Base-by-base conservation (phyloP, 352 stramenopile species). In the Phytophthora hibernalis region DNA sequence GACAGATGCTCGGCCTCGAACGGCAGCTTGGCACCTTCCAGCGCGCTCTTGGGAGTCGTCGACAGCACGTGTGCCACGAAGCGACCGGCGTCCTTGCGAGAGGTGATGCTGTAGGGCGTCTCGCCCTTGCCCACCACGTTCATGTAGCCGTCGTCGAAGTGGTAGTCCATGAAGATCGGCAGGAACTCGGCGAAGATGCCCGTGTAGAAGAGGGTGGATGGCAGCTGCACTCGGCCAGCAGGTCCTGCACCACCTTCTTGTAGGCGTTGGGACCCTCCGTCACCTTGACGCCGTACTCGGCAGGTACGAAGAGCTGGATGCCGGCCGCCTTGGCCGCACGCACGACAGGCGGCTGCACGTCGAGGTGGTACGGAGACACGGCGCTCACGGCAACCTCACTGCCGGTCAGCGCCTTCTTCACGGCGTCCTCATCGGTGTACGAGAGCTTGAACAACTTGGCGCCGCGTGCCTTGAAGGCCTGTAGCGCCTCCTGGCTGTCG, bases 221-320 rank as follows among this genome's bases (percentile, higher is more conserved):
- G 62, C 13, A 70, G 18, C 5, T 60, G 31, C 13, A 59, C 28
- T 53, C 44, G 37, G 54, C 49, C 1, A 71, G 63, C 55, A 61
- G 35, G 42, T 66, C 52, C 26, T 55, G 63, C 31, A 66, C 50
- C 33, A 45, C 49, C 57, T 67, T 65, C 50, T 72, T 72, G 16
- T 15, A n/a, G 4, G 18, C 31, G 53, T 72, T 72, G 8, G 50
- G 65, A 8, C 57, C 65, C 21, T 64, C 65, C 10, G 56, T 60
- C 50, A 72, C 47, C 5, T 28, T n/a, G n/a, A n/a, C n/a, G n/a
- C n/a, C n/a, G n/a, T n/a, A n/a, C n/a, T n/a, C n/a, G n/a, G n/a
- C n/a, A 6, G 63, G 63, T 15, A 76, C 63, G 33, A 72, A 72
- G 11, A 76, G 57, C 56, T 76, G 42, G 38, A 76, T 69, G 40